A percentile compares a stretch with the other conserved stretches of the same genome.
Evolutionary conservation across 1,284 basidiomycete genomes (phyloP).

Genomic region (Sporisorium exsertum): DNA sequence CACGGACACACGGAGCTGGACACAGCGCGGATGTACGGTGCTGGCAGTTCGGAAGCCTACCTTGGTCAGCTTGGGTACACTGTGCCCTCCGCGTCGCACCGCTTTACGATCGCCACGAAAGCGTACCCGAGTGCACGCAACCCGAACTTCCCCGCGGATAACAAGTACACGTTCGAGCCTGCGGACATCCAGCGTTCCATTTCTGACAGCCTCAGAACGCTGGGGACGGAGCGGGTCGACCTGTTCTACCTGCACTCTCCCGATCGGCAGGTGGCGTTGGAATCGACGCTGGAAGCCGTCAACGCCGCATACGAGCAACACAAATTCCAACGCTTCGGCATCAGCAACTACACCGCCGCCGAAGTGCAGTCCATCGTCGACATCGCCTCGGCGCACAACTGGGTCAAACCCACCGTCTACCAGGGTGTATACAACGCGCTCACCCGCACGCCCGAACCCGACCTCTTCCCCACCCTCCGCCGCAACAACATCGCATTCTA

Average conservation of each 20-base stretch:
- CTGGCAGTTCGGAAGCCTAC: constrained; percentile 47
- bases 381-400: constrained; percentile 74
- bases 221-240: constrained; percentile 70
- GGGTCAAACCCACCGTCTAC: constrained; percentile 77
- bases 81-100: constrained; percentile 12
- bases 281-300: constrained; percentile 72
- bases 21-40: constrained; percentile 73
- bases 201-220: constrained; percentile 65
- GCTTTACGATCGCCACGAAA: constrained; percentile 59
- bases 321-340: constrained; percentile 73
- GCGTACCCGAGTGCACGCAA: constrained; percentile 68
- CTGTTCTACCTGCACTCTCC: constrained; percentile 75
- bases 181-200: constrained; percentile 68
- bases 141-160: constrained; percentile 20
- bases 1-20: constrained; percentile 75
- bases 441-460: constrained; percentile 42
- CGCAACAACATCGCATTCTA: constrained; percentile 74
- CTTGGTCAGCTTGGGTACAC: constrained; percentile 42
- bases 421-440: constrained; percentile 72
- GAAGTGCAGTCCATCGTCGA: constrained; percentile 78
- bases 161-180: constrained; percentile 64
- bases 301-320: constrained; percentile 74
- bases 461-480: constrained; percentile 53
- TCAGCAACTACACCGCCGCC: constrained; percentile 74
- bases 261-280: constrained; percentile 73